Evolutionary conservation across 495 filamentous ascomycete species (phyloP).

Genomic region (Aspergillus conjunctus): DNA sequence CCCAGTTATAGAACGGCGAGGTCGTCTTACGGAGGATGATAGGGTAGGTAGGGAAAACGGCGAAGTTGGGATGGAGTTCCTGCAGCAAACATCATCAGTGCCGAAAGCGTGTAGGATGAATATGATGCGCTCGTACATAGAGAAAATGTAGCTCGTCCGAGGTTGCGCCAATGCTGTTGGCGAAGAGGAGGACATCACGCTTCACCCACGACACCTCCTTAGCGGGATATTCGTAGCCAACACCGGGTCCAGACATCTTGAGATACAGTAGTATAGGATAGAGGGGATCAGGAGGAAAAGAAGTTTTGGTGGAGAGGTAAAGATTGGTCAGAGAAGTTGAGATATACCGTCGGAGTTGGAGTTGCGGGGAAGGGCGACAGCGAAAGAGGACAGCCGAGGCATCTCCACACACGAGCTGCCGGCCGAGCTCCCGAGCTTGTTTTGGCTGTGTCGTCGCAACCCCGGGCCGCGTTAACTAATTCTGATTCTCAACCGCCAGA

Average conservation of each 20-base stretch:
- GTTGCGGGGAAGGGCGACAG: too few relatives aligned
- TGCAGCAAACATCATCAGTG: conserved; percentile 29
- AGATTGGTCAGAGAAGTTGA: too few relatives aligned
- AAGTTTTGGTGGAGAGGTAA: too few relatives aligned
- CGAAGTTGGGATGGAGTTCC: conserved; percentile 81
- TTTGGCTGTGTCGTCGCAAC: too few relatives aligned
- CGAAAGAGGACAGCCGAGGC: neutral
- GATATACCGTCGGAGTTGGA: too few relatives aligned
- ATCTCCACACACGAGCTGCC: neutral
- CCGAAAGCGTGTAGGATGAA: neutral
- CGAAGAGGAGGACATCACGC: conserved; percentile 84
- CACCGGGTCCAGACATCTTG: conserved; percentile 62
- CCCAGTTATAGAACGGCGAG: neutral
- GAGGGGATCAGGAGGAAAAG: too few relatives aligned
- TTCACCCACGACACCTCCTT: conserved; percentile 78
- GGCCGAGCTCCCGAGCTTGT: neutral
- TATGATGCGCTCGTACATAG: conserved; percentile 55
- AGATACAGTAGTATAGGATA: neutral
- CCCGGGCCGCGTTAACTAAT: neutral
- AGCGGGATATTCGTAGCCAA: conserved; percentile 75
- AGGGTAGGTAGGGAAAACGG: conserved; percentile 85
- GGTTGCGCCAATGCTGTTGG: conserved; percentile 81
- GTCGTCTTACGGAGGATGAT: conserved; percentile 69
- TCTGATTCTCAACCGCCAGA: neutral
- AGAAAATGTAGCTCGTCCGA: conserved; percentile 89